These are phyloP conservation scores for Pterocarpus santalinus DNA, from an alignment of 306 rosid species.

Conservation along the genomic window DNA sequence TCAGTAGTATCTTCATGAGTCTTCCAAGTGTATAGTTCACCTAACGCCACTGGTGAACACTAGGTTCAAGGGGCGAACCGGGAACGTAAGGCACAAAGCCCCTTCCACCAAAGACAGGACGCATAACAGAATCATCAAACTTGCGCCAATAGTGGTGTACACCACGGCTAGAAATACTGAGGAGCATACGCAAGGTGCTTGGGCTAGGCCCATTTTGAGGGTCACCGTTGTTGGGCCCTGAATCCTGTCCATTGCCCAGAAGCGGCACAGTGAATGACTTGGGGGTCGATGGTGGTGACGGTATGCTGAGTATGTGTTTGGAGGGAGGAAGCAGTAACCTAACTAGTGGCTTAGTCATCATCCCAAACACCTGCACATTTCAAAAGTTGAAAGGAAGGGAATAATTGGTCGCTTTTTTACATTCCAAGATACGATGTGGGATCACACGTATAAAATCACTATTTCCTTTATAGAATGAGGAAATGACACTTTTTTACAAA, in stretches of 20 bases:
- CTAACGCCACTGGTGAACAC: constrained; percentile 58
- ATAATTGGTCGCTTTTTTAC: constrained; percentile 17
- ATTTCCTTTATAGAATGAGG: background rate
- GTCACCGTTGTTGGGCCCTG: constrained; percentile 51
- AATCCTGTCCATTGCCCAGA: constrained; percentile 59
- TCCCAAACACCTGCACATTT: constrained; percentile 85
- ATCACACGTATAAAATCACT: constrained; percentile 2
- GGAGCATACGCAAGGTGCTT: constrained; percentile 65
- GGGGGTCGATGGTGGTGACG: constrained; percentile 74
- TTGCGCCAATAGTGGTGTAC: constrained; percentile 93
- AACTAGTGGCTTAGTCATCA: constrained; percentile 92
- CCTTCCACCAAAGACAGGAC: constrained; percentile 92
- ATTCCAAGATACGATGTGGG: constrained; percentile 18
- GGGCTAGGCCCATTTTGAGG: constrained; percentile 49
- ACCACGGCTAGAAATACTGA: constrained; percentile 64
- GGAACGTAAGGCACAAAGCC: constrained; percentile 91
- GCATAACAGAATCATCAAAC: constrained; percentile 86
- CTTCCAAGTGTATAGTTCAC: constrained; percentile 4
- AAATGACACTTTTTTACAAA: background rate
- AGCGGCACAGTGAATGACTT: constrained; percentile 76
- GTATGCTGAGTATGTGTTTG: constrained; percentile 52
- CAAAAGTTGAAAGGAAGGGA: constrained; percentile 18
- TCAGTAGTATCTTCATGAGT: constrained; percentile 34
- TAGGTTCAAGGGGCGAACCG: constrained; percentile 80
- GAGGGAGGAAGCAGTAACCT: constrained; percentile 82